phyloP scores from a whole-genome alignment of 306 rosid species.

The Rosa multiflora region DNA sequence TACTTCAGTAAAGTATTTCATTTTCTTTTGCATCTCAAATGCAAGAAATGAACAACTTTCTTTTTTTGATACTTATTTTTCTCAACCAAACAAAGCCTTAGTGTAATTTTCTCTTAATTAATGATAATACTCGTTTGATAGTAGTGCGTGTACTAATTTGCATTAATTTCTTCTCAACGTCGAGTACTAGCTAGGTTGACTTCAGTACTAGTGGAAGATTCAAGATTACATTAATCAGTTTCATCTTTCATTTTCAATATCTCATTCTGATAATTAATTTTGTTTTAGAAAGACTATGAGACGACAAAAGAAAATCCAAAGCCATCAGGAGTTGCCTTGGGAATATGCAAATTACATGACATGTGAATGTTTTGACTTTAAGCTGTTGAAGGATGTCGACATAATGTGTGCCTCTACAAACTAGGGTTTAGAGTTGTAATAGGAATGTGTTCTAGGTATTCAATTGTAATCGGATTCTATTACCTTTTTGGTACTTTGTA shows the following conservation, averaged over 20 bases:
- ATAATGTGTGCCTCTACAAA: no score
- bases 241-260: background rate
- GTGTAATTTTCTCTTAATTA: background rate
- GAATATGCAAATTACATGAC: slow-evolving; percentile 22
- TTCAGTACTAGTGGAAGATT: background rate
- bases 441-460: no score
- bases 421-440: no score
- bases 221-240: background rate
- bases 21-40: no score
- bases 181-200: background rate
- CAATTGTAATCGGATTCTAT: no score
- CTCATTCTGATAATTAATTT: background rate
- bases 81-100: no score
- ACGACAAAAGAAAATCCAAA: slow-evolving; percentile 4
- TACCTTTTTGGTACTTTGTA: no score
- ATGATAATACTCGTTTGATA: background rate
- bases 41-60: no score
- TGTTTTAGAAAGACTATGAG: background rate
- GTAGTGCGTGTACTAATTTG: background rate
- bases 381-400: no score
- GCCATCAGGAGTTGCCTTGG: slow-evolving; percentile 20
- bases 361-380: slow-evolving; percentile 21
- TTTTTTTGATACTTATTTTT: no score
- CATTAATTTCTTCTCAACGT: background rate
- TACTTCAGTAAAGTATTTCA: no score